phyloP scores from a whole-genome alignment of 805 yeast genomes.

The Yarrowia sp. region DNA sequence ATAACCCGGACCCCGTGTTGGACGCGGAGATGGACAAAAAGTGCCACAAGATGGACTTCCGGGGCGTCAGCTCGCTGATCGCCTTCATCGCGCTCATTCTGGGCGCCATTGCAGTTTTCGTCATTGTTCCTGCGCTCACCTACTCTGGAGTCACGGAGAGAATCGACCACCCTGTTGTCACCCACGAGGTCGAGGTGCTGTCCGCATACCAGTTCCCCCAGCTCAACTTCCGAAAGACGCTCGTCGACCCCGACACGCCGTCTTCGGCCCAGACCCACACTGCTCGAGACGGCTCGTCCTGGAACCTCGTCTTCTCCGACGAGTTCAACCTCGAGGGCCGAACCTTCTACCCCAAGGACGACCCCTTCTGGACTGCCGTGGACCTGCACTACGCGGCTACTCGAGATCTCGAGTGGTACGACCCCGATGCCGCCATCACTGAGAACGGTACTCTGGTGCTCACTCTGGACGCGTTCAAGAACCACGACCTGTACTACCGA shows the following conservation, averaged over 20 bases:
- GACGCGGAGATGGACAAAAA: constrained; percentile 74
- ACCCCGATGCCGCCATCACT: constrained; percentile 85
- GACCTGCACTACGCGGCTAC: constrained; percentile 86
- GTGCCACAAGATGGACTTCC: constrained; percentile 40
- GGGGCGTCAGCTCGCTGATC: constrained; percentile 41
- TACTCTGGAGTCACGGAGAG: constrained; percentile 70
- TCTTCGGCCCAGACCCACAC: constrained; percentile 47
- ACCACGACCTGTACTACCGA: constrained; percentile 77
- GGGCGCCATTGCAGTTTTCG: constrained; percentile 69
- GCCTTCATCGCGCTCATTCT: constrained; percentile 53
- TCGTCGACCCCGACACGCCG: constrained; percentile 77
- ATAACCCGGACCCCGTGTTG: constrained; percentile 92
- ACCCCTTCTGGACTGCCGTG: constrained; percentile 85
- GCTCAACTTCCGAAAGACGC: constrained; percentile 58
- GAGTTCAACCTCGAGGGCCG: constrained; percentile 89
- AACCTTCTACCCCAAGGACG: constrained; percentile 86
- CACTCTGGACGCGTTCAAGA: constrained; percentile 76
- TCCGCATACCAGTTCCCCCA: constrained; percentile 93
- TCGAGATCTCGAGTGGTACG: constrained; percentile 89
- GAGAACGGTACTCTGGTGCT: constrained; percentile 65
- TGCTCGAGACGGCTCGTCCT: constrained; percentile 59
- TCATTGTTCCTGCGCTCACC: constrained; percentile 77
- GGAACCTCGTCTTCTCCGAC: constrained; percentile 84
- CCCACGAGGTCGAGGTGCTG: constrained; percentile 71
- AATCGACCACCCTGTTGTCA: constrained; percentile 66